phyloP scores from a whole-genome alignment of 495 filamentous ascomycete genomes.

The Immersiella caudata region DNA sequence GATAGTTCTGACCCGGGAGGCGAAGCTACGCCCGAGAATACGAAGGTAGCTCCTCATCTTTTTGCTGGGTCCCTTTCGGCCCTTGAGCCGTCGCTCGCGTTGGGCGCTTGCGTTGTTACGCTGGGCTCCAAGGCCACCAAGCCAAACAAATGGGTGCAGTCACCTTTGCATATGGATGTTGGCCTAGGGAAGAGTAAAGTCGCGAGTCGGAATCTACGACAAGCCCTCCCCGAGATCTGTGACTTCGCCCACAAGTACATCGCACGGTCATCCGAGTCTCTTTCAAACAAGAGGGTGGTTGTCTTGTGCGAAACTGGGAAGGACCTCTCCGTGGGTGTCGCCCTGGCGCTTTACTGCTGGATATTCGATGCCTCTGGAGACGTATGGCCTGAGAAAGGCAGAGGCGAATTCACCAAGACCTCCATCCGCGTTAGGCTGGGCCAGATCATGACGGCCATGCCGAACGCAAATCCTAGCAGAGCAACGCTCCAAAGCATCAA shows the following conservation, averaged over 20 bases:
- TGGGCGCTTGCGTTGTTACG: conserved; percentile 29
- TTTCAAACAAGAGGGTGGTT: conserved; percentile 31
- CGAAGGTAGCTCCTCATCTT: conserved; percentile 38
- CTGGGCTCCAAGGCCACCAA: conserved; percentile 42
- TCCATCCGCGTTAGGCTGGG: conserved; percentile 74
- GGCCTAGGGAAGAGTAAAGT: conserved; percentile 66
- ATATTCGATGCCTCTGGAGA: conserved; percentile 42
- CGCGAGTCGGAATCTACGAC: conserved; percentile 74
- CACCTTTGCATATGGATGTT: conserved; percentile 57
- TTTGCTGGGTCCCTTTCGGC: conserved; percentile 38
- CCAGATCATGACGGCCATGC: conserved; percentile 73
- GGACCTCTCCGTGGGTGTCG: conserved; percentile 52
- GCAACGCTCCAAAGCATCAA: conserved; percentile 85
- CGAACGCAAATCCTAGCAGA: conserved; percentile 77
- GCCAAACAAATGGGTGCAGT: conserved; percentile 38
- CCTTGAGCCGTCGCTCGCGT: conserved; percentile 15
- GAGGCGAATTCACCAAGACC: conserved; percentile 64
- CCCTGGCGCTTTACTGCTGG: conserved; percentile 50
- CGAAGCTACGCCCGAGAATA: conserved; percentile 36
- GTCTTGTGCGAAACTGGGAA: conserved; percentile 47
- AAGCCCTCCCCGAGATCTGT: conserved; percentile 61
- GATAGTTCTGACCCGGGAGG: conserved; percentile 23
- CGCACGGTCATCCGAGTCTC: neutral
- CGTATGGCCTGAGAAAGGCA: conserved; percentile 19
- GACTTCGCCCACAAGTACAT: conserved; percentile 45